Evolutionary conservation across 306 rosid species (phyloP).

Genomic region (Rosa chinensis): DNA sequence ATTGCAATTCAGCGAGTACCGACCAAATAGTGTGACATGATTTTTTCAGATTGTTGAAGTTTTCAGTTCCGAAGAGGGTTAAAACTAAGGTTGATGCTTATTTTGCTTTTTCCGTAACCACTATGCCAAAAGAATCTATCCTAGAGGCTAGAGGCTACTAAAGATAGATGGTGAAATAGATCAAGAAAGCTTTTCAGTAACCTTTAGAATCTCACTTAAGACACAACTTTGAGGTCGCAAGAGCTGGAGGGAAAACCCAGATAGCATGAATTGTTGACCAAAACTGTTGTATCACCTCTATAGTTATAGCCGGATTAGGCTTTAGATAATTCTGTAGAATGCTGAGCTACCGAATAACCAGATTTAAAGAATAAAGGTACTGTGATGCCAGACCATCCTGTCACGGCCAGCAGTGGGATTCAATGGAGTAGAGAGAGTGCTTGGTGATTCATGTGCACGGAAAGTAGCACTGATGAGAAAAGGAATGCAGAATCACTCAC

Average conservation of each 20-base stretch:
- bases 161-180: background rate
- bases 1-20: background rate
- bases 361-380: background rate
- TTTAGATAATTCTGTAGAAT: background rate
- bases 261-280: background rate
- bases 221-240: background rate
- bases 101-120: background rate
- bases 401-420: background rate
- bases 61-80: background rate
- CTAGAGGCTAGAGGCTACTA: background rate
- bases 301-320: background rate
- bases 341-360: background rate
- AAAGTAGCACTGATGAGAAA: background rate
- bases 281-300: background rate
- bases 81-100: background rate
- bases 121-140: background rate
- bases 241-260: background rate
- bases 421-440: background rate
- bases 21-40: background rate
- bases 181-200: background rate
- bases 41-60: background rate
- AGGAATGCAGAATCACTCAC: no score
- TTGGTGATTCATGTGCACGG: background rate
- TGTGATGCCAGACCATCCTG: background rate
- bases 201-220: background rate